phyloP scores from a whole-genome alignment of 2,329 filamentous ascomycete genomes.

The Neonectria faginata region DNA sequence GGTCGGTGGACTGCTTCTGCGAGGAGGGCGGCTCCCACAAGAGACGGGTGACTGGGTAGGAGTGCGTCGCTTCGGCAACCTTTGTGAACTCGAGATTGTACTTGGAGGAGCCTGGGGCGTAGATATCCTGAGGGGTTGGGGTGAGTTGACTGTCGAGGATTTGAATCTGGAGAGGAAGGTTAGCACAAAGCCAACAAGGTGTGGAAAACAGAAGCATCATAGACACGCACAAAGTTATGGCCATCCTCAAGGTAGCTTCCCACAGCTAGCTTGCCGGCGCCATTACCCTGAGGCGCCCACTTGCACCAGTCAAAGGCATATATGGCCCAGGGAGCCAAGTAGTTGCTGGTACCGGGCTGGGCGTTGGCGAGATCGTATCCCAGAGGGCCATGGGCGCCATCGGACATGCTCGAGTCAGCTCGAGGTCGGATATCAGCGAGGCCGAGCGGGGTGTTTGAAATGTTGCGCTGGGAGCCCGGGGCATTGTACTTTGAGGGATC shows the following conservation, averaged over 20 bases:
- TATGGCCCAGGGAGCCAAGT: conserved; percentile 92
- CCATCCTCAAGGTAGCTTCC: conserved; percentile 98
- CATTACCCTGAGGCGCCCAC: conserved; percentile 84
- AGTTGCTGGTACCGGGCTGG: conserved; percentile 85
- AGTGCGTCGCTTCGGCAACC: conserved; percentile 95
- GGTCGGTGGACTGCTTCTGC: conserved; percentile 93
- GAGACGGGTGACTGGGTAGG: conserved; percentile 94
- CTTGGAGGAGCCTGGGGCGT: conserved; percentile 76
- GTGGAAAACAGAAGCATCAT: not conserved
- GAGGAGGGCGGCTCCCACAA: conserved; percentile 96
- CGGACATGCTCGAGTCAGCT: conserved; percentile 83
- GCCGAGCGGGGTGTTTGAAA: conserved; percentile 88
- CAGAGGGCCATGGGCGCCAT: conserved; percentile 72
- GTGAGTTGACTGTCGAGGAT: conserved; percentile 89
- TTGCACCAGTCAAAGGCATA: conserved; percentile 99
- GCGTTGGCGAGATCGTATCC: conserved; percentile 75
- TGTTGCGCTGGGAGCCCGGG: conserved; percentile 68
- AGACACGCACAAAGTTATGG: conserved; percentile 83
- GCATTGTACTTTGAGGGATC: conserved; percentile 66
- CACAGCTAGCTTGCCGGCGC: conserved; percentile 91
- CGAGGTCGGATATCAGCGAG: conserved; percentile 91
- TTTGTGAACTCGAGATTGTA: conserved; percentile 91
- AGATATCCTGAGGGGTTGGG: conserved; percentile 76
- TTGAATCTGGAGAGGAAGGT: conserved; percentile 78
- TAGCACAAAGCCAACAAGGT: not conserved